Evolutionary conservation across 176 grass and related monocot genomes (phyloP).

Genomic region (Tillandsia leiboldiana): DNA sequence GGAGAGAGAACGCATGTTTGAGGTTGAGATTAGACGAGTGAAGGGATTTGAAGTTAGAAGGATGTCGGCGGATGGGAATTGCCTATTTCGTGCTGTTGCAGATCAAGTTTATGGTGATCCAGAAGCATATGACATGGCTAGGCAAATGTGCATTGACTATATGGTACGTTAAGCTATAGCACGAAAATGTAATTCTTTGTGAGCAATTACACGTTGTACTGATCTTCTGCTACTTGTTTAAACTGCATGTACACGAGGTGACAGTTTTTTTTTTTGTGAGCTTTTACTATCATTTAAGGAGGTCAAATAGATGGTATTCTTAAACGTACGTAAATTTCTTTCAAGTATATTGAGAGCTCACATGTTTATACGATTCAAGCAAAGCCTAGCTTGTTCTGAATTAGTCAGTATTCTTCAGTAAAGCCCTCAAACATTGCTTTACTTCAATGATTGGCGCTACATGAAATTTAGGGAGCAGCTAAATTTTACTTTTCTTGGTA

Average conservation of each 20-base stretch:
- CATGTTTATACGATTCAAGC: no score
- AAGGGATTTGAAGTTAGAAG: slow-evolving; percentile 93
- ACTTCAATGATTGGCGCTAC: neutral
- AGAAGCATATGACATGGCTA: slow-evolving; percentile 88
- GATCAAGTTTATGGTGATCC: slow-evolving; percentile 98
- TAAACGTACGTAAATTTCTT: no score
- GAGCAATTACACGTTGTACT: neutral
- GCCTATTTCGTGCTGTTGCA: slow-evolving; percentile 92
- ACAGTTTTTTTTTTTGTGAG: no score
- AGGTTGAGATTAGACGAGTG: slow-evolving; percentile 69
- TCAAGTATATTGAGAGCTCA: no score
- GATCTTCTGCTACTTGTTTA: no score
- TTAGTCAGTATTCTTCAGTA: no score
- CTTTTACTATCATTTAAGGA: no score
- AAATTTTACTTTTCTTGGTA: neutral
- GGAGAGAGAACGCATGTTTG: slow-evolving; percentile 85
- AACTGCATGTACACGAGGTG: no score
- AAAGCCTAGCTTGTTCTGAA: no score
- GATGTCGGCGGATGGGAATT: slow-evolving; percentile 90
- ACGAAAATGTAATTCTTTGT: neutral
- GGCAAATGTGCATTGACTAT: slow-evolving; percentile 97
- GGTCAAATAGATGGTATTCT: no score
- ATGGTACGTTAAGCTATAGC: slow-evolving; percentile 44
- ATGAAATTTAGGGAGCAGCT: neutral
- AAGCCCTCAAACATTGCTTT: no score